These are phyloP conservation scores for Microdochium bolleyi DNA, from an alignment of 2,329 filamentous ascomycete species.

Conservation along the genomic window DNA sequence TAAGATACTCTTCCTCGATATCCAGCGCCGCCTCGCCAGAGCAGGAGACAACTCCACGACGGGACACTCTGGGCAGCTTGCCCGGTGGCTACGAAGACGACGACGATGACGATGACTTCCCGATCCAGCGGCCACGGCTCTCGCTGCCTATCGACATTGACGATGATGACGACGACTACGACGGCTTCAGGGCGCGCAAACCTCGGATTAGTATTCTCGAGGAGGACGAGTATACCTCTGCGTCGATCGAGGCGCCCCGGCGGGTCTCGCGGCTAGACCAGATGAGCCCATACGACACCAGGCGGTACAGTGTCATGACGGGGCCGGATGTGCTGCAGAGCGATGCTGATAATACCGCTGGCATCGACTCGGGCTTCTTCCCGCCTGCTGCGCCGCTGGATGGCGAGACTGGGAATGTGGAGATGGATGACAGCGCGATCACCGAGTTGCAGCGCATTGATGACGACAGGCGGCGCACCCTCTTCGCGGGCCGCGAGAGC, in stretches of 20 bases:
- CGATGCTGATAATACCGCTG: constrained; percentile 28
- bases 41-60: constrained; percentile 8
- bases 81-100: constrained; percentile 30
- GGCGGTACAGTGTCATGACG: constrained; percentile 41
- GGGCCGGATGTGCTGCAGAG: constrained; percentile 15
- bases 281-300: constrained; percentile 37
- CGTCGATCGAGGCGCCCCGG: constrained; percentile 52
- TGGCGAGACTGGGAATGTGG: constrained; percentile 27
- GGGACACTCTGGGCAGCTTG: constrained; percentile 12
- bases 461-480: constrained; percentile 30
- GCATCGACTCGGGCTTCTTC: constrained; percentile 44
- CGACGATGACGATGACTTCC: constrained; percentile 42
- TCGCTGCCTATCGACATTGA: constrained; percentile 45
- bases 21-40: constrained; percentile 17
- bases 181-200: constrained; percentile 24
- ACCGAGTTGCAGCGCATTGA: constrained; percentile 29
- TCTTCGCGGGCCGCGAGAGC: constrained; percentile 32
- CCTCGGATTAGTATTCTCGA: constrained; percentile 47
- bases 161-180: constrained; percentile 38
- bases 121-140: constrained; percentile 42
- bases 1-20: constrained; percentile 34
- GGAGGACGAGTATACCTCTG: constrained; percentile 49
- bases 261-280: constrained; percentile 40
- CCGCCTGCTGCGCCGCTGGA: constrained; percentile 35
- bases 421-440: constrained; percentile 27